Conservation (phyloP, 2,329 filamentous ascomycete species). For the Zasmidium cellare region DNA sequence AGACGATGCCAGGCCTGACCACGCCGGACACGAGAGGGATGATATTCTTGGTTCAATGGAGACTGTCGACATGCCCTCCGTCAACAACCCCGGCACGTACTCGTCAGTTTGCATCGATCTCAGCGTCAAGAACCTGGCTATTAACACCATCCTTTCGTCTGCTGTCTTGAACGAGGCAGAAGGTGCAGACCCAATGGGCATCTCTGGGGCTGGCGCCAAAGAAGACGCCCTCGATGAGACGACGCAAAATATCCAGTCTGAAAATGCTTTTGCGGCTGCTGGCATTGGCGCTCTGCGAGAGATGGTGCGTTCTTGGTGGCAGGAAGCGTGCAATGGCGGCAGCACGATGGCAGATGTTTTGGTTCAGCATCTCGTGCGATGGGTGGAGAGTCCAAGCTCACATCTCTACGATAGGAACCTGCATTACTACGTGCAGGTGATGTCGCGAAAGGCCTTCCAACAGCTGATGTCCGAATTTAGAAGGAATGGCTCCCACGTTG, state of each 20-base stretch:
- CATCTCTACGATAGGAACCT: conserved; percentile 93
- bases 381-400: conserved; percentile 91
- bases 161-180: conserved; percentile 96
- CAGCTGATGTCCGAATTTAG: conserved; percentile 97
- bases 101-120: conserved; percentile 95
- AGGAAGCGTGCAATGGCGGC: conserved; percentile 74
- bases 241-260: conserved; percentile 72
- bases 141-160: conserved; percentile 96
- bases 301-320: conserved; percentile 99
- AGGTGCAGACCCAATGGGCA: conserved; percentile 79
- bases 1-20: conserved; percentile 78
- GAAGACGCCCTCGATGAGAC: conserved; percentile 63
- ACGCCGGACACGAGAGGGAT: conserved; percentile 93
- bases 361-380: conserved; percentile 94
- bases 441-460: conserved; percentile 95
- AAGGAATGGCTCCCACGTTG: conserved; percentile 87
- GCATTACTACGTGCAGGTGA: conserved; percentile 97
- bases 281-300: conserved; percentile 88
- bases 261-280: conserved; percentile 89
- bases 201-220: conserved; percentile 70
- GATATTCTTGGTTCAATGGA: conserved; percentile 82
- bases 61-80: conserved; percentile 79
- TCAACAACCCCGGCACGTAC: conserved; percentile 92
- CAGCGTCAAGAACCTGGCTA: conserved; percentile 88
- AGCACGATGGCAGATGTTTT: conserved; percentile 96